phyloP scores from a whole-genome alignment of 352 stramenopile genomes.

The Plasmopara muralis region DNA sequence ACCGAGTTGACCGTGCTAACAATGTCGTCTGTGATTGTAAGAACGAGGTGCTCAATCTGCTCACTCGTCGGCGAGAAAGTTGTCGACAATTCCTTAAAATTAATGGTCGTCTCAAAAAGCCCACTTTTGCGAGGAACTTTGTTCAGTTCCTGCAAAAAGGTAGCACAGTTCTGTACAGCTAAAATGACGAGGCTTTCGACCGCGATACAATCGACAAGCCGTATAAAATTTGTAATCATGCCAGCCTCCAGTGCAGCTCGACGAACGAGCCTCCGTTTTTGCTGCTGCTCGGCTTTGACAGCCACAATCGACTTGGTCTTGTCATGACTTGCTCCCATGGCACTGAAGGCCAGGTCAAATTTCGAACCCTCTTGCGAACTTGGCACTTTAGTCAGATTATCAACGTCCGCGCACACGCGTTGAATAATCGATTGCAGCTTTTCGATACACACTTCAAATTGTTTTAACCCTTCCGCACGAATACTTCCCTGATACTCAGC shows the following conservation, averaged over 20 bases:
- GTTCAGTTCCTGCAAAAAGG: constrained; percentile 86
- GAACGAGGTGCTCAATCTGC: constrained; percentile 86
- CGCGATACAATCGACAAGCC: constrained; percentile 89
- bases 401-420: constrained; percentile 87
- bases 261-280: constrained; percentile 74
- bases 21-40: constrained; percentile 85
- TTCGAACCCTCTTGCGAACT: constrained; percentile 62
- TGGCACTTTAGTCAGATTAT: constrained; percentile 69
- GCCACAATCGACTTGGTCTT: constrained; percentile 92
- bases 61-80: constrained; percentile 83
- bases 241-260: constrained; percentile 80
- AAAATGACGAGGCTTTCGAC: constrained; percentile 88
- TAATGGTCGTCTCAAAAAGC: constrained; percentile 92
- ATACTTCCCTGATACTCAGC: constrained; percentile 87
- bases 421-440: constrained; percentile 87
- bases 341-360: constrained; percentile 27
- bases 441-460: constrained; percentile 88
- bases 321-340: constrained; percentile 37
- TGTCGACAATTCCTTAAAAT: constrained; percentile 76
- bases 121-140: constrained; percentile 84
- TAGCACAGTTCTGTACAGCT: constrained; percentile 72
- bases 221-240: constrained; percentile 92
- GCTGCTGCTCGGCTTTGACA: constrained; percentile 86
- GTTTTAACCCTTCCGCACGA: constrained; percentile 79
- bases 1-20: constrained; percentile 86